Evolutionary conservation across 2,329 filamentous ascomycete genomes (phyloP).

Genomic region (Penicillium vulpinum): DNA sequence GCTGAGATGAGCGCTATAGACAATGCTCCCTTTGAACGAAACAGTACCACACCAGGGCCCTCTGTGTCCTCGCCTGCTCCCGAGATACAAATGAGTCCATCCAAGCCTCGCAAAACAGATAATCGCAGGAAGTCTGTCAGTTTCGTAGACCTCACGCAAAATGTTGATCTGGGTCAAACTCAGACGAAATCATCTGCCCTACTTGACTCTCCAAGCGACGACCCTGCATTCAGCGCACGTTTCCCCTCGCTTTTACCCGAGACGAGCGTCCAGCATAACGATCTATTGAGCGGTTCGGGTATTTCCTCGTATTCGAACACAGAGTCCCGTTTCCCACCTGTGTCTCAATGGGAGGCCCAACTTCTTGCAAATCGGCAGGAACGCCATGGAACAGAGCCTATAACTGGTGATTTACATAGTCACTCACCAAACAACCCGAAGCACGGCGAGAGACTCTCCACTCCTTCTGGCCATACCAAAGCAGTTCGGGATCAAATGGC

Average conservation of each 20-base stretch:
- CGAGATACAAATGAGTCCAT: background rate
- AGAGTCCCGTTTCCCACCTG: conserved; percentile 36
- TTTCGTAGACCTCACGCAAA: conserved; percentile 12
- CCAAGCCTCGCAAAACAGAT: background rate
- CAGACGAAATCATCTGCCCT: conserved; percentile 18
- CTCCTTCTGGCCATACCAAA: no score
- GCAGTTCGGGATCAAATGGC: no score
- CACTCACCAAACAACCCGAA: background rate
- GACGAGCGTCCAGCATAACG: conserved; percentile 1
- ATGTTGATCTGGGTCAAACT: background rate
- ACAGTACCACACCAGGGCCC: background rate
- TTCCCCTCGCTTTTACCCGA: conserved; percentile 38
- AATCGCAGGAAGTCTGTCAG: conserved; percentile 19
- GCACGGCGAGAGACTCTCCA: background rate
- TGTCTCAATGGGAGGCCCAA: conserved; percentile 42
- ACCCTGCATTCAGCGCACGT: conserved; percentile 33
- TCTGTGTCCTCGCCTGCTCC: background rate
- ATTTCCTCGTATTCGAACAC: conserved; percentile 22
- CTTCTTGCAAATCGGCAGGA: conserved; percentile 27
- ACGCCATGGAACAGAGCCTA: conserved; percentile 3
- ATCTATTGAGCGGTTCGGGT: conserved; percentile 7
- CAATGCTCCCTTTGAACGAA: background rate
- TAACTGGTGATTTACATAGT: background rate
- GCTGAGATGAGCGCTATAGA: background rate
- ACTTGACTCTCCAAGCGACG: conserved; percentile 34